A percentile compares a stretch with the other conserved stretches of the same genome.
phyloP scores from a whole-genome alignment of 176 grass and related monocot genomes.

The Bonia amplexicaulis region DNA sequence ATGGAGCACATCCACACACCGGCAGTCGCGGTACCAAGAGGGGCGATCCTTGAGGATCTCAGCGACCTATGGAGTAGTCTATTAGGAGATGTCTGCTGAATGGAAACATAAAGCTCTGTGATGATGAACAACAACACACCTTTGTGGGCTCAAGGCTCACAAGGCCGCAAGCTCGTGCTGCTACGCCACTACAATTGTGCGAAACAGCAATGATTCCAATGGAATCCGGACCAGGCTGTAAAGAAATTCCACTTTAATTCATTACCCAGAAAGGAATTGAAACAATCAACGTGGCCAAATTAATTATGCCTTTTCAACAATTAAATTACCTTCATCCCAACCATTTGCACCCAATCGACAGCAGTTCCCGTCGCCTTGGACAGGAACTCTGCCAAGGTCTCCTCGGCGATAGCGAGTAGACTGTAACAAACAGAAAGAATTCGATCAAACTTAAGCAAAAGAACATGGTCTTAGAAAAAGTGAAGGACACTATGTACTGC shows the following conservation, averaged over 20 bases:
- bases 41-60: constrained; percentile 97
- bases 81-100: constrained; percentile 32
- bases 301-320: constrained; percentile 2
- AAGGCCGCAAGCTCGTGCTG: constrained; percentile 97
- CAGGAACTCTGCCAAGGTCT: constrained; percentile 97
- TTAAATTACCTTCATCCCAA: constrained; percentile 93
- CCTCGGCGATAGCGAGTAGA: constrained; percentile 96
- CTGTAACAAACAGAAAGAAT: constrained; percentile 32
- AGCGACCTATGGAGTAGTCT: constrained; percentile 62
- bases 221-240: constrained; percentile 99
- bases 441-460: not conserved
- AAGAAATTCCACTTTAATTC: constrained; percentile 16
- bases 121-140: constrained; percentile 45
- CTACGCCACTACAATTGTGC: constrained; percentile 98
- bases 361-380: constrained; percentile 97
- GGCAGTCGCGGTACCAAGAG: constrained; percentile 93
- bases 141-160: constrained; percentile 99
- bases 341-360: constrained; percentile 99
- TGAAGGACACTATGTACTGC: not conserved
- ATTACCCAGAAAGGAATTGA: constrained; percentile 9
- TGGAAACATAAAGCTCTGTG: constrained; percentile 33
- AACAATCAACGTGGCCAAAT: constrained; percentile 12
- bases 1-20: constrained; percentile 78
- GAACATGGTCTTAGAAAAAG: not conserved
- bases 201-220: constrained; percentile 99